Conservation (phyloP, 1,284 basidiomycete species). For the Melampsora larici-populina region DNA sequence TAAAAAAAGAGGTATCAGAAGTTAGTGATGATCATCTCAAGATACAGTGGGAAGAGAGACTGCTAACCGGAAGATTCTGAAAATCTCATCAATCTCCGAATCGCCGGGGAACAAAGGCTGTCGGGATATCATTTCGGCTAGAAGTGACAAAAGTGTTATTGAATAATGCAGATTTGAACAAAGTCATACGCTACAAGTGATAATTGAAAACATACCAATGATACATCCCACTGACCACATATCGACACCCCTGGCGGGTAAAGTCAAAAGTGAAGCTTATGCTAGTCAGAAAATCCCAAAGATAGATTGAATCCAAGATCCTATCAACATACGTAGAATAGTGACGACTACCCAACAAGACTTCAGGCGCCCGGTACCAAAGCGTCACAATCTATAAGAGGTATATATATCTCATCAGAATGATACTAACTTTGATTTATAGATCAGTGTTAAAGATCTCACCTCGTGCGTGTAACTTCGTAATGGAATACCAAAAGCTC, state of each 20-base stretch:
- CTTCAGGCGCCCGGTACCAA: conserved; percentile 97
- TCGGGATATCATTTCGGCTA: conserved; percentile 84
- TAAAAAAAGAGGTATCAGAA: conserved; percentile 52
- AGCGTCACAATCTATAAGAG: conserved; percentile 81
- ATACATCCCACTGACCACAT: conserved; percentile 99
- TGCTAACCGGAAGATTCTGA: conserved; percentile 89
- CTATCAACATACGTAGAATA: conserved; percentile 67
- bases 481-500: conserved; percentile 96
- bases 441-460: conserved; percentile 47
- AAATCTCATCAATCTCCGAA: conserved; percentile 99
- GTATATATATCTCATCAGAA: too few relatives aligned
- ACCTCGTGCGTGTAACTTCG: conserved; percentile 98
- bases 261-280: neutral
- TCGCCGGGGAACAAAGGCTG: conserved; percentile 94
- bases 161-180: neutral
- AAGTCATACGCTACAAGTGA: neutral
- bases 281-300: neutral
- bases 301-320: neutral
- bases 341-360: conserved; percentile 88
- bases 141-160: neutral
- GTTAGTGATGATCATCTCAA: neutral
- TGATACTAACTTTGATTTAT: too few relatives aligned
- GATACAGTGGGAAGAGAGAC: neutral
- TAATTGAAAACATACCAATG: conserved; percentile 54
- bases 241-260: conserved; percentile 65